Conservation (phyloP, 140 eudicot genomes). For the Flaveria floridana region DNA sequence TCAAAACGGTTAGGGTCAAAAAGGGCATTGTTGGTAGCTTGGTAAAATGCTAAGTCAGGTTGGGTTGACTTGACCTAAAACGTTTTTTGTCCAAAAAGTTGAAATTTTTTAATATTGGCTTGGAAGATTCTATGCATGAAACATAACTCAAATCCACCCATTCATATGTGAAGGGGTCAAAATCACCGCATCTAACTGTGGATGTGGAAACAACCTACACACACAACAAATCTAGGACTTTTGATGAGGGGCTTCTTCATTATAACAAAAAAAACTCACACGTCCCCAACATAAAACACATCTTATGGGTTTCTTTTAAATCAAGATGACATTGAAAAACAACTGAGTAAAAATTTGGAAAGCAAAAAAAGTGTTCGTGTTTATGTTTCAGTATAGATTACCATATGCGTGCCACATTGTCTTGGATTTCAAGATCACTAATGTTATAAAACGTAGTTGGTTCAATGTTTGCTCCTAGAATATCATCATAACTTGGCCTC, state of each 20-base stretch:
- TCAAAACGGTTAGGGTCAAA: constrained; percentile 10
- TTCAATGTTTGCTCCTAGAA: constrained; percentile 80
- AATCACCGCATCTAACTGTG: background rate
- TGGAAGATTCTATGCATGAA: background rate
- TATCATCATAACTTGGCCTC: constrained; percentile 83
- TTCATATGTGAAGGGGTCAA: background rate
- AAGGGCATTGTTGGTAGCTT: no score
- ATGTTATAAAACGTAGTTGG: constrained; percentile 93
- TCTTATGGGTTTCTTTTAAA: background rate
- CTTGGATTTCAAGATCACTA: constrained; percentile 91
- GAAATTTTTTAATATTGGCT: background rate
- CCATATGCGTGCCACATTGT: constrained; percentile 94
- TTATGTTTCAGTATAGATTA: constrained; percentile 31
- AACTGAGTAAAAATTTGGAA: background rate
- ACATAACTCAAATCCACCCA: background rate
- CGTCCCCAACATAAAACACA: background rate
- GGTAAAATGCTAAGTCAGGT: no score
- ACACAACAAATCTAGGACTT: background rate
- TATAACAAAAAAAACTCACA: background rate
- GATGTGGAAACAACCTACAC: no score
- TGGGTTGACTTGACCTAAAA: background rate
- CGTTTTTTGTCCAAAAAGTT: background rate
- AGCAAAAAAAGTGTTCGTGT: background rate
- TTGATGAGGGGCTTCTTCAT: background rate
- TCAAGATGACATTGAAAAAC: background rate